Base-by-base conservation (phyloP, 768 basidiomycete genomes). In the Porphyrellus cyaneotinctus region DNA sequence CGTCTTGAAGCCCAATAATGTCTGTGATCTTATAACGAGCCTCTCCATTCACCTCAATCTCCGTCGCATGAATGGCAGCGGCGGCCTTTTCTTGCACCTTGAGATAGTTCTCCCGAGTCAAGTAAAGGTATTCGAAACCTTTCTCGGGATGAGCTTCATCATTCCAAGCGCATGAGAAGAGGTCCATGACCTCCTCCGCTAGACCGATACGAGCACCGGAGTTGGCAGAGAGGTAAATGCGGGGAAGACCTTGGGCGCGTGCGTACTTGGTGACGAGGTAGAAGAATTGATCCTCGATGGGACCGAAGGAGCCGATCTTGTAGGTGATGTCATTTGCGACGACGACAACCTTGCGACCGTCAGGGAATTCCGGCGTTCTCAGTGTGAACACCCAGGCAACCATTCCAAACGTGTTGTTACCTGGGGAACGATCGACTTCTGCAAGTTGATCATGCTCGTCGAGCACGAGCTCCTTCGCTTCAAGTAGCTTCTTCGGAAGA, bases 291-390 rank as follows among this genome's bases (percentile, higher is more conserved):
- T 99, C 97, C 68, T 99, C 97, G 3, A 75, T 67, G 39, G 97
- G 97, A 39, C 95, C 95, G 71, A 99, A 99, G 13, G 97, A 97
- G 48, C 97, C 97, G 58, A 97, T 98, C 74, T 89, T 95, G 80
- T 84, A 97, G 14, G 97, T 99, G 73, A 98, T 99, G 63, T 99
- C 97, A 72, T 99, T 99, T 49, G 97, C 91, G 55, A 99, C 80
- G 41, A 92, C 90, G 10, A 98, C 88, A 1, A 85, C 82, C 55
- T 81, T 84, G 63, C 97, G 89, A 26, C 97, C 97, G 24, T 78
- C 73, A 43, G 92, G 92, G 72, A 81, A 97, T 71, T 98, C 97
- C 4, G 97, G 95, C 0, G 95, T 97, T 58, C 77, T 76, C 59
- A 98, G 76, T 3, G 84, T 95, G 77, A 92, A 97, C 20, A 95